phyloP scores from a whole-genome alignment of 495 filamentous ascomycete species.

The Echria macrotheca region DNA sequence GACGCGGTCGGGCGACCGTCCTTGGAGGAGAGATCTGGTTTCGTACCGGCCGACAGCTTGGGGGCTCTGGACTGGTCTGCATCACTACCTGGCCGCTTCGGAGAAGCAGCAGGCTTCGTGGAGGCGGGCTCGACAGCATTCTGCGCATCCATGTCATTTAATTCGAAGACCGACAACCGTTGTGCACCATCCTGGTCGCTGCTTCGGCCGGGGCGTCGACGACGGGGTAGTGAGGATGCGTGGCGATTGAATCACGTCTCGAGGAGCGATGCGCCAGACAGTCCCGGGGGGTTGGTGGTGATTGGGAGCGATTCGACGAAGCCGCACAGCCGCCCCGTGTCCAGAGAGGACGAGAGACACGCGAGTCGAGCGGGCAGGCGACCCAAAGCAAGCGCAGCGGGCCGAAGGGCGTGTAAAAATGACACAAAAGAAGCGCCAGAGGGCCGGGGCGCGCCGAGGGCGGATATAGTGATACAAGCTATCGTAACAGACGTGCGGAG shows the following conservation, averaged over 20 bases:
- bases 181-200: constrained; percentile 51
- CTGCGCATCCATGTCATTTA: constrained; percentile 56
- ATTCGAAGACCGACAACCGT: constrained; percentile 41
- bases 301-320: constrained; percentile 12
- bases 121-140: constrained; percentile 53
- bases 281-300: constrained; percentile 2
- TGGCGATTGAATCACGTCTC: constrained; percentile 24
- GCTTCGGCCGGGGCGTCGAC: constrained; percentile 26
- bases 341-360: constrained; percentile 11
- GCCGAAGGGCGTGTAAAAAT: constrained; percentile 13
- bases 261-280: constrained; percentile 21
- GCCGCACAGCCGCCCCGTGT: constrained; percentile 24
- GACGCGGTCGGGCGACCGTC: constrained; percentile 20
- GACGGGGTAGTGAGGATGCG: constrained; percentile 9
- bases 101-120: constrained; percentile 49
- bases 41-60: constrained; percentile 22
- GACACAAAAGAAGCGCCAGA: constrained; percentile 5
- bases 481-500: constrained; percentile 7
- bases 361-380: constrained; percentile 5
- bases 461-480: constrained; percentile 14
- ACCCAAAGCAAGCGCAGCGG: constrained; percentile 11
- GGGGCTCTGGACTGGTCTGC: constrained; percentile 34
- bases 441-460: constrained; percentile 1
- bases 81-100: constrained; percentile 40
- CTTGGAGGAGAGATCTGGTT: constrained; percentile 21